These are phyloP conservation scores for Quercus phellos DNA, from an alignment of 331 rosid species.

Conservation along the genomic window DNA sequence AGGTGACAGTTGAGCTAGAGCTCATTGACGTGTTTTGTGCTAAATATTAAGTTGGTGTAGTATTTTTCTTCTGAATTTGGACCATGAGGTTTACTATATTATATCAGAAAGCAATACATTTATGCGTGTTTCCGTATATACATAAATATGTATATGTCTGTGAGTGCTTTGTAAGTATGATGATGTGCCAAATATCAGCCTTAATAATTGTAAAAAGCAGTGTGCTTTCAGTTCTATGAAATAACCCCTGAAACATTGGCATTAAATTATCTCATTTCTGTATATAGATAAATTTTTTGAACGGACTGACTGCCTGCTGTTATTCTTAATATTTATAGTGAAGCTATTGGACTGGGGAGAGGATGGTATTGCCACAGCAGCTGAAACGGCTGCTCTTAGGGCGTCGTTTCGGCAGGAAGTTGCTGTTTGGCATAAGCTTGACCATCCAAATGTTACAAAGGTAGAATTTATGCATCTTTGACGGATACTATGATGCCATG, in stretches of 20 bases:
- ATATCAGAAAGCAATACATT: not conserved
- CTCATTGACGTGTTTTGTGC: too few species aligned
- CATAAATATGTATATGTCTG: not conserved
- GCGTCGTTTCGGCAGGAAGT: slow-evolving; percentile 51
- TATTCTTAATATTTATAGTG: slow-evolving; percentile 33
- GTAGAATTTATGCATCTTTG: slow-evolving; percentile 9
- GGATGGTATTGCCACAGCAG: slow-evolving; percentile 37
- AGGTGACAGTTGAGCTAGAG: too few species aligned
- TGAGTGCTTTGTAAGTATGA: not conserved
- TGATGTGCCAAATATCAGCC: not conserved
- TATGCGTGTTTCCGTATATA: not conserved
- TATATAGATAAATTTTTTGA: not conserved
- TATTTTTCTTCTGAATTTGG: not conserved
- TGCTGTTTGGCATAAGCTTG: slow-evolving; percentile 61
- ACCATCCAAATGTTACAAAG: slow-evolving; percentile 63
- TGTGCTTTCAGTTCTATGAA: not conserved
- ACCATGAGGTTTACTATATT: not conserved
- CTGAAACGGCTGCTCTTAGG: slow-evolving; percentile 43
- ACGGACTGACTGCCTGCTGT: not conserved
- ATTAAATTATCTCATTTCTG: not conserved
- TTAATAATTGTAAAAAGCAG: not conserved
- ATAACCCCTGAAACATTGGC: not conserved
- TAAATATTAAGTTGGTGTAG: not conserved
- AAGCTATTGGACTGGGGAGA: slow-evolving; percentile 55
- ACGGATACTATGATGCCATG: not conserved